Evolutionary conservation across 1,139 yeast genomes (phyloP), one percentile per base, ranked within the genome.

Genomic region (Yamadazyma dendronema): DNA sequence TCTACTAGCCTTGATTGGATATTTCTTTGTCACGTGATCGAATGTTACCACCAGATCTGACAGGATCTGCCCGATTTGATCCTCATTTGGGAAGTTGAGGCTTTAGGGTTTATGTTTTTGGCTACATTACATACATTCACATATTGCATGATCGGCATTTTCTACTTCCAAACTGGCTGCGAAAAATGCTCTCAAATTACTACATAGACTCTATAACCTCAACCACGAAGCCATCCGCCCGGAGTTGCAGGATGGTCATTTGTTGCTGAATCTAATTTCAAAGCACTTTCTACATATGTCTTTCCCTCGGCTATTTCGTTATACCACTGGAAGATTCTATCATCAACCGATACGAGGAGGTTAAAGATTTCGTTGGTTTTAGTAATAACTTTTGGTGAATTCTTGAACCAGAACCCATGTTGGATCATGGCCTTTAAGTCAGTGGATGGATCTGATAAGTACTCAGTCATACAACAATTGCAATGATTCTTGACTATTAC

Each of bases 391-490:
- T 46, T 46, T 3, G 26, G 11, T 16, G 44, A 42, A 24, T 47
- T 35, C 19, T 40, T 43, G 22, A 11, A 39, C 57, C 63, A 58
- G 9, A 65, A 40, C 0, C 74, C 74, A 35, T 50, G 57, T 36
- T 64, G 71, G 2, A 69, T 41, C 13, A 66, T 42, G 1, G 49
- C 44, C 35, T 61, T 65, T 29, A 70, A 48, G 17, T 53, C 59
- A 0, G 46, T 49, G 15, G 43, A 37, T 0, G 41, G 34, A 28
- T 61, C 65, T 12, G 39, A 33, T 13, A 68, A 43, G 40, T 64
- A 59, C 2, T 60, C 64, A 10, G 30, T 43, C 65, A 66, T 60
- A 38, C 75, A 70, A 41, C 76, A 70, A 2, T 49, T 32, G 7
- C 47, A 28, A 46, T 71, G 77, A 9, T 35, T 39, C 12, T 47